Base-by-base conservation (phyloP, 1,139 yeast species). In the Kodamaea sp. region DNA sequence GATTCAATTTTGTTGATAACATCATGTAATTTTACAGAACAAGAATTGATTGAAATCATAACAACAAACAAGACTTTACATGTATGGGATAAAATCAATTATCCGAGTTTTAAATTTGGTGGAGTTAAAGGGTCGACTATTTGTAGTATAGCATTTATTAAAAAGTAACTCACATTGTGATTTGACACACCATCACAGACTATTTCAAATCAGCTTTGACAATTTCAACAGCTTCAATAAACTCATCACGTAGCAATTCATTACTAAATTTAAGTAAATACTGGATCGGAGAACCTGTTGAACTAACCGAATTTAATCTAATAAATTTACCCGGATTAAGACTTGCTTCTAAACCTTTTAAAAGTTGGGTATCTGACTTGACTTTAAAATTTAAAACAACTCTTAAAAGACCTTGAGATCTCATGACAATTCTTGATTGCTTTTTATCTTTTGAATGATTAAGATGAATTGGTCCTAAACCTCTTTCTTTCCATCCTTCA, bases 401-500 rank as follows among this genome's bases (percentile, higher is more conserved):
- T 47, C 90, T 78, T 46, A 88, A 71, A 27, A 88, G 76, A 2
- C 96, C 96, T 47, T 85, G 87, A 4, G 96, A 82, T 57, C 99
- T 79, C 97, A 94, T 90, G 4, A 92, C 84, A 24, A 92, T 60
- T 49, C 97, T 56, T 37, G 63, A 62, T 36, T 62, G 55, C 22
- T 51, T 47, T 5, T 63, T 55, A 34, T 65, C 65, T 22, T 58
- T 53, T n/a, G 70, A 63, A 44, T 76, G 75, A 60, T 92, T 92
- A 29, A 94, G 75, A 59, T 87, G 96, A 11, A 94, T 65, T 4
- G 81, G 76, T 1, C 99, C 99, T 30, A 84, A 73, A 11, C 98
- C 99, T 53, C 95, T 78, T 61, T 94, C 98, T 58, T 86, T 92
- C 98, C 99, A 94, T 2, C 96, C 97, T 24, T 73, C 78, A 8